Conservation (phyloP, 1,139 yeast species). For the Suhomyces bolitotheri region DNA sequence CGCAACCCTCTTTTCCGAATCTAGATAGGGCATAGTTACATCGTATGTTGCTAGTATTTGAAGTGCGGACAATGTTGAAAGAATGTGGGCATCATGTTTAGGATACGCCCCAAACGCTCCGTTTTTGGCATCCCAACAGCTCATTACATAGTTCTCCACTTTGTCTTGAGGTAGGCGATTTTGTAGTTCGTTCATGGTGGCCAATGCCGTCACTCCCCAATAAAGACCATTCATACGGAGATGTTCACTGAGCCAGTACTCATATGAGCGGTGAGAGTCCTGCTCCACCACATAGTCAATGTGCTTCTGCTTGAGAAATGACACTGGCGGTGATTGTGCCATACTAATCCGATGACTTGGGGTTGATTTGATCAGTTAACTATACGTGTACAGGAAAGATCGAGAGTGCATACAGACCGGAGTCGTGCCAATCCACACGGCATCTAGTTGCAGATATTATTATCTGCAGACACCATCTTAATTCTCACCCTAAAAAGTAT, state of each 20-base stretch:
- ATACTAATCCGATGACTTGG: too few species aligned
- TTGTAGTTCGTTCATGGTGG: slow-evolving; percentile 56
- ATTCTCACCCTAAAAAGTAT: too few species aligned
- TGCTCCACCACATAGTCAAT: slow-evolving; percentile 38
- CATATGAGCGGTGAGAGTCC: slow-evolving; percentile 49
- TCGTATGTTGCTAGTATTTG: slow-evolving; percentile 75
- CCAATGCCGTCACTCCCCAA: slow-evolving; percentile 89
- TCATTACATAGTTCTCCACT: slow-evolving; percentile 63
- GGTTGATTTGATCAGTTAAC: too few species aligned
- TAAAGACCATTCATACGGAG: slow-evolving; percentile 87
- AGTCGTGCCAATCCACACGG: too few species aligned
- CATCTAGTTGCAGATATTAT: too few species aligned
- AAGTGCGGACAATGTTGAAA: slow-evolving; percentile 82
- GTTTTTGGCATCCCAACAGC: slow-evolving; percentile 57
- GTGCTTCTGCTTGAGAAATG: slow-evolving; percentile 31
- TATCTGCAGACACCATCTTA: too few species aligned
- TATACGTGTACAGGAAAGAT: too few species aligned
- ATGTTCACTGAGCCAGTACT: slow-evolving; percentile 91
- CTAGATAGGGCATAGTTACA: slow-evolving; percentile 43
- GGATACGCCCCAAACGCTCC: slow-evolving; percentile 96
- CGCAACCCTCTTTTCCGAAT: slow-evolving; percentile 19
- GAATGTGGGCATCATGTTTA: slow-evolving; percentile 84
- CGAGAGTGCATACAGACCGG: too few species aligned
- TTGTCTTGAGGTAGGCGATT: slow-evolving; percentile 57
- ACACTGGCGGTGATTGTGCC: background rate